Base-by-base conservation (phyloP, 805 yeast genomes). In the Metschnikowia dekortorum region DNA sequence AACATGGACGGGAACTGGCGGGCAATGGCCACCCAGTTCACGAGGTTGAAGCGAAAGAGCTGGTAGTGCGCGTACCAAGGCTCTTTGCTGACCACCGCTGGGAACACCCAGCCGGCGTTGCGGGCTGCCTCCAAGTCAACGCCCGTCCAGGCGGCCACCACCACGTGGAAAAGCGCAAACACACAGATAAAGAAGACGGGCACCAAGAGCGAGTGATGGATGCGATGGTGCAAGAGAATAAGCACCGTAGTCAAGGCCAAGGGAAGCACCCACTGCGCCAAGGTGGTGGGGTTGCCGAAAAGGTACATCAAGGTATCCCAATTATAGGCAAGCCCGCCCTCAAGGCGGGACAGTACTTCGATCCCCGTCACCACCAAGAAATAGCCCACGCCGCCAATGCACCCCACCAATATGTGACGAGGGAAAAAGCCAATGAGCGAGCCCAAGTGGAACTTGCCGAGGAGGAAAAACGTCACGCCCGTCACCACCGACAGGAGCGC, bases 301-400 rank as follows among this genome's bases (percentile, higher is more conserved):
- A 84, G 65, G 47, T 70, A 73, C 18, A 65, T 48, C 46, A 89
- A 67, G 13, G 89, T 87, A 2, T 69, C 76, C 60, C 71, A 63
- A 51, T 82, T 77, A 63, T 89, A 91, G 46, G 76, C 76, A 39
- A 92, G 66, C 2, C 89, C 84, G 3, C 88, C 87, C 44, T 88
- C 87, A 32, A 88, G 67, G 51, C 96, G 74, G 0, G 96, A 84
- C n/a, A 89, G 79, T 0, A 94, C 96, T 62, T 92, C 97, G 30
- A 94, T 69, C 1, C 96, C 99, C 0, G 99, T 94, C 1, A 88
- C 84, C 1, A 90, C 73, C 45, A 94, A 73, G 67, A 94, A 94
- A 69, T 88, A 91, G 7, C 99, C 99, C 44, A 94, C 99, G 61
- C 99, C 99, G 37, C 99, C 99, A 59, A 94, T 91, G 65, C 98